Conservation (phyloP, 148 eudicot species). For the Diospyros kaki region DNA sequence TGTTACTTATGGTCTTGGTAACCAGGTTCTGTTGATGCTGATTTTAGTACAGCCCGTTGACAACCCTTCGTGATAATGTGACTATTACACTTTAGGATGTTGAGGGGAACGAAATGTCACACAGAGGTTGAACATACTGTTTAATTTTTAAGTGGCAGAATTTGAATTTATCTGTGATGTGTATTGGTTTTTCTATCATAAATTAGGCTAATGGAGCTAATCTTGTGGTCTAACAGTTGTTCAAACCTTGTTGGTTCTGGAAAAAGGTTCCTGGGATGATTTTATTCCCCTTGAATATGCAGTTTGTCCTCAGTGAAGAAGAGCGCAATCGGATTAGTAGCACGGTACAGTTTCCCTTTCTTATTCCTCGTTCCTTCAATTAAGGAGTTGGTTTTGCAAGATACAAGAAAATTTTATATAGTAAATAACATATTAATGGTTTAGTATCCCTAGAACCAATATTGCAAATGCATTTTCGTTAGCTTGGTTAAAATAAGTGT, state of each 20-base stretch:
- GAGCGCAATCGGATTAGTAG: slow-evolving; percentile 58
- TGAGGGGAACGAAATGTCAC: slow-evolving; percentile 68
- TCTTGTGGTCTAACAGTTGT: slow-evolving; percentile 38
- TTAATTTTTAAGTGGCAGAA: not conserved
- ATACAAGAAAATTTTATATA: not conserved
- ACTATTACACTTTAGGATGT: slow-evolving; percentile 50
- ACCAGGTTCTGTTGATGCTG: slow-evolving; percentile 4
- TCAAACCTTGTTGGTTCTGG: slow-evolving; percentile 52
- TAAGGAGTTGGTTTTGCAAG: not conserved
- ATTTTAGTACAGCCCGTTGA: slow-evolving; percentile 51
- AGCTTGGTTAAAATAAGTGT: not conserved
- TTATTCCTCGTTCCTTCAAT: not conserved
- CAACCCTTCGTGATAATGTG: slow-evolving; percentile 60
- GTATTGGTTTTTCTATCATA: slow-evolving; percentile 8
- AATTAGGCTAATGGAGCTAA: slow-evolving; percentile 10
- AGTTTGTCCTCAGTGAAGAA: slow-evolving; percentile 65
- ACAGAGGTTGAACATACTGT: slow-evolving; percentile 41
- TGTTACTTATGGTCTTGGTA: not conserved
- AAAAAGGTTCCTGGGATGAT: slow-evolving; percentile 85
- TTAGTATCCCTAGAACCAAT: not conserved
- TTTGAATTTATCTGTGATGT: not conserved
- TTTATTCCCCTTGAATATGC: slow-evolving; percentile 55
- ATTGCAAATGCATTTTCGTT: not conserved
- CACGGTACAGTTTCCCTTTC: slow-evolving; percentile 45
- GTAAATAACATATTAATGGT: not conserved